Base-by-base conservation (phyloP, 345 rosid genomes). In the Anastatica hierochuntica region DNA sequence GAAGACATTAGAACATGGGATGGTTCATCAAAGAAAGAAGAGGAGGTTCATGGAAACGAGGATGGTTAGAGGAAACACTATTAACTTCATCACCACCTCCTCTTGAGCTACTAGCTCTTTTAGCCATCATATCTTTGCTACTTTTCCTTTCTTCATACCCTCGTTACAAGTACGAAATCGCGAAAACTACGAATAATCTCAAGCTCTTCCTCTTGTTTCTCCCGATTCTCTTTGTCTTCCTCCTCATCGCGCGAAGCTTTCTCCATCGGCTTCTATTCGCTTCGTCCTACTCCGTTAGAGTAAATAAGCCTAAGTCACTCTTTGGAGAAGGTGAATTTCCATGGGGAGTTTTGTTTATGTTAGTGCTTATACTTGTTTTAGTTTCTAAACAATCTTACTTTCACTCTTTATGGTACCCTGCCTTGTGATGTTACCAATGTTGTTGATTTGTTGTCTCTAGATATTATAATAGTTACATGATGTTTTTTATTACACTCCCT, bases 331-430 rank as follows among this genome's bases (percentile, higher is more conserved):
- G 77, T 27, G 63, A 66, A 37, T 56, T 85, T 64, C 88, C 85
- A 0, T 86, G 95, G 96, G 79, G 85, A 6, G 56, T 76, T 20
- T 48, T 50, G 43, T 19, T 70, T 53, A 53, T 83, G 73, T 72
- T 83, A 14, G 38, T 58, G 16, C 45, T 78, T 72, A 62, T 83
- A 45, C 79, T 82, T 58, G 23, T 84, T 45, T 58, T 90, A 75
- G 72, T 83, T 24, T 80, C 79, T 63, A 77, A 71, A 56, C 94
- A 76, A 63, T 77, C 94, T 0, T 72, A 76, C 24, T 63, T 81
- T 21, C 85, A 74, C 70, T 77, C 88, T 46, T 63, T 79, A 53
- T 83, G 90, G 84, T 69, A 61, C 40, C 82, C 90, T 0, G 33
- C 24, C 43, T 56, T 70, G 29, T 73, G 77, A 76, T 26, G n/a